Percentiles rank a stretch among this genome's conserved stretches.
phyloP scores from a whole-genome alignment of 2,329 filamentous ascomycete genomes.

The Ceratocystis papillata region DNA sequence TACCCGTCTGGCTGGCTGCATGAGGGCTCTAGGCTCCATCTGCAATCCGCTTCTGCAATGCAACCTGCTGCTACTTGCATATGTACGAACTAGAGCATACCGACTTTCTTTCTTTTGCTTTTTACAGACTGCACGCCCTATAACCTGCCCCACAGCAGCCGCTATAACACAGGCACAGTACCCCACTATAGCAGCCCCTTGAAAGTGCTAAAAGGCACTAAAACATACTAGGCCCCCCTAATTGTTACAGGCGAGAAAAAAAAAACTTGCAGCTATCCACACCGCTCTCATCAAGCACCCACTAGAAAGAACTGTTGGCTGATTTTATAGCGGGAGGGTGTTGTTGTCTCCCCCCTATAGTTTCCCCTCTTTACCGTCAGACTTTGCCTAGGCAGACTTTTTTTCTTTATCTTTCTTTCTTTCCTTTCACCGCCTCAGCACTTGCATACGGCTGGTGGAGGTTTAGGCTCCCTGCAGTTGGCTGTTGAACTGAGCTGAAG shows the following conservation, averaged over 20 bases:
- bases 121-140: background rate
- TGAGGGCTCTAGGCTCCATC: background rate
- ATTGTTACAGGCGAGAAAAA: background rate
- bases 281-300: background rate
- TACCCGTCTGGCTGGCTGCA: slow-evolving; percentile 2
- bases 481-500: background rate
- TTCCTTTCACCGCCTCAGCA: slow-evolving; percentile 2
- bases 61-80: background rate
- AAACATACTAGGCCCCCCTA: no score
- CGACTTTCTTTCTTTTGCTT: background rate
- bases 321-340: background rate
- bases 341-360: background rate
- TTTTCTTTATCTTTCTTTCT: background rate
- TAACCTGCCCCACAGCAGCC: background rate
- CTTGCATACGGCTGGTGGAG: background rate
- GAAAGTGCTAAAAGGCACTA: no score
- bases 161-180: background rate
- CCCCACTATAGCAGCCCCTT: no score
- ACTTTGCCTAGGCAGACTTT: background rate
- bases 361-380: no score
- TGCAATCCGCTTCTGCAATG: slow-evolving; percentile 9
- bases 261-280: slow-evolving; percentile 1
- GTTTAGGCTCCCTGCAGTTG: slow-evolving; percentile 4
- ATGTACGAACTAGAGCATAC: slow-evolving; percentile 1
- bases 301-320: background rate